Base-by-base conservation (phyloP, 148 eudicot species). In the Rhododendron ovatum region DNA sequence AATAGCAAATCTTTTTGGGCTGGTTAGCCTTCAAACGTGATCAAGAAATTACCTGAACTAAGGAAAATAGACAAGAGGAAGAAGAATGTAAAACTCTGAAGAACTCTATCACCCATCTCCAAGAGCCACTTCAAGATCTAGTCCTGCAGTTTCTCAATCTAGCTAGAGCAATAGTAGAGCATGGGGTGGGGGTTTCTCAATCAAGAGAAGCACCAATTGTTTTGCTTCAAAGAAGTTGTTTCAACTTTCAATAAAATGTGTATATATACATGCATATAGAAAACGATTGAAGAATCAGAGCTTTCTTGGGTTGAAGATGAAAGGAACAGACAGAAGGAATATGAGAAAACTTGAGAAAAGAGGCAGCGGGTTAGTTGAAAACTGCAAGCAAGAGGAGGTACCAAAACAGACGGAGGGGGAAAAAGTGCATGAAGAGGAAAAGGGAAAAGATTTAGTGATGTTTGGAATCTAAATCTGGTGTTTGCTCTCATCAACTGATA, bases 301-400 rank as follows among this genome's bases (percentile, higher is more conserved):
- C 91, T 91, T 96, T 93, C 92, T 94, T 94, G 94, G 86, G 86
- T 48, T 91, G 90, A 89, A 90, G 93, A 92, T 92, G 89, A 91
- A 89, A 88, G 80, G 87, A 88, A 86, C 85, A 89, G 90, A 88
- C 86, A 86, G 89, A 71, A 89, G 92, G 97, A 95, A 95, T 96
- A 94, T 89, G 81, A 93, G 99, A 88, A 92, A 92, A 93, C 99
- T 96, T 96, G 90, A 59, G 84, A 57, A 59, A 82, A 67, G 98
- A 93, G 99, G 93, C 91, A 96, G 20, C 84, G 88, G 85, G 90
- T 86, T 92, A 88, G 95, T 90, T 92, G 90, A 85, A 87, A 87
- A 85, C 88, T 87, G 88, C 94, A 96, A 95, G 93, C 95, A 93
- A 90, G 90, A 86, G 69, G 73, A 80, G 89, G 86, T 88, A 89